Evolutionary conservation across 805 yeast species (phyloP).

Genomic region (Sugiyamaella chiloensis): DNA sequence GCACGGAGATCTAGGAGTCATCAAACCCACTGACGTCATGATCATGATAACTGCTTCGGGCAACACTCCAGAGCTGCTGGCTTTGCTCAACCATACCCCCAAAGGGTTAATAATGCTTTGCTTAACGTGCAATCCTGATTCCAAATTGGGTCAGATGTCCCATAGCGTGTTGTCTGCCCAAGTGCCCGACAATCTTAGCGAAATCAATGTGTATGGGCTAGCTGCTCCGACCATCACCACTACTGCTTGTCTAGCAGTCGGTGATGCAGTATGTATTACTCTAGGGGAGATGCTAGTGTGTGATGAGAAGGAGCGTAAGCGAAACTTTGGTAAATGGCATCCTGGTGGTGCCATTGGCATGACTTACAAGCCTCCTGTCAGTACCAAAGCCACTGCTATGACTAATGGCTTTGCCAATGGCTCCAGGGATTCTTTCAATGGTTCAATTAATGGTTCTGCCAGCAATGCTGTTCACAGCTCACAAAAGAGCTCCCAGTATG

Average conservation of each 20-base stretch:
- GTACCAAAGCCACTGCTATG: neutral
- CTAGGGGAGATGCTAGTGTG: conserved; percentile 62
- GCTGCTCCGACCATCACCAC: conserved; percentile 89
- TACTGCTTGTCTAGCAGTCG: conserved; percentile 67
- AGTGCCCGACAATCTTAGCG: conserved; percentile 55
- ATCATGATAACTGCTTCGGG: conserved; percentile 78
- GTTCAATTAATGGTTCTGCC: too few species aligned
- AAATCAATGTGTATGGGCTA: conserved; percentile 65
- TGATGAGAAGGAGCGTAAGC: conserved; percentile 52
- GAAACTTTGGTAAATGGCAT: conserved; percentile 65
- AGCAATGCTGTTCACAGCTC: too few species aligned
- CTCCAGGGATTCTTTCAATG: too few species aligned
- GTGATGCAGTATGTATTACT: conserved; percentile 77
- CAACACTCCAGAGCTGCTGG: conserved; percentile 69
- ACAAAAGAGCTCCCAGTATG: too few species aligned
- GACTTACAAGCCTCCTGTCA: conserved; percentile 29
- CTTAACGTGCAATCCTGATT: conserved; percentile 59
- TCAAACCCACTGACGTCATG: conserved; percentile 55
- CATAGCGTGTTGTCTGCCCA: conserved; percentile 61
- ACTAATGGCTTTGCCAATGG: conserved; percentile 1
- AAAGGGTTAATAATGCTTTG: conserved; percentile 51
- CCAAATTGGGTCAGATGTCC: conserved; percentile 51
- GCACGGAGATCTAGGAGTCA: conserved; percentile 83
- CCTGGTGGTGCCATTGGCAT: conserved; percentile 92
- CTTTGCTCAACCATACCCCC: conserved; percentile 57